A percentile compares a stretch with the other conserved stretches of the same genome.
Conservation (phyloP, 1,139 yeast genomes). For the Pichia sp. region DNA sequence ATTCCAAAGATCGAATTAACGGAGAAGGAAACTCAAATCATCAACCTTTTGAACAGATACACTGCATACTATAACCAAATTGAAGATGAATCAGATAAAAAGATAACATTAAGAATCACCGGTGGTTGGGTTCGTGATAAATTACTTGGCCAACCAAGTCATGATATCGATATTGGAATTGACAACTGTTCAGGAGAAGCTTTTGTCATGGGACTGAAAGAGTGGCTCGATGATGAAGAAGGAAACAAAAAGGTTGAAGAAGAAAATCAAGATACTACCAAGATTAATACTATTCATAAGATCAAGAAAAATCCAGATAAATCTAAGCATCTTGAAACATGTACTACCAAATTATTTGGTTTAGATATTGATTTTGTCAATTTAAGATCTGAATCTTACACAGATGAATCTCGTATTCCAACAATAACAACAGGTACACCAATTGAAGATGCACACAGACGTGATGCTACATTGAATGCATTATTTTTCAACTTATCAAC, state of each 20-base stretch:
- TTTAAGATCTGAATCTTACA: slow-evolving; percentile 81
- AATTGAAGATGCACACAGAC: slow-evolving; percentile 81
- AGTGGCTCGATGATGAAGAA: slow-evolving; percentile 48
- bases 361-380: slow-evolving; percentile 92
- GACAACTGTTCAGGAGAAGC: slow-evolving; percentile 82
- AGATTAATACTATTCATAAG: slow-evolving; percentile 53
- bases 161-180: slow-evolving; percentile 91
- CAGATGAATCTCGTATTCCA: slow-evolving; percentile 83
- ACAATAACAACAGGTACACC: slow-evolving; percentile 78
- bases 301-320: slow-evolving; percentile 93
- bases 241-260: slow-evolving; percentile 18
- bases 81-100: slow-evolving; percentile 1
- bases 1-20: slow-evolving; percentile 21
- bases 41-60: slow-evolving; percentile 28
- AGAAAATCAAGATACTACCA: slow-evolving; percentile 34
- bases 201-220: slow-evolving; percentile 67
- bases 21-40: slow-evolving; percentile 27
- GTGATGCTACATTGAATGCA: slow-evolving; percentile 96
- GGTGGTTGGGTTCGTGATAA: slow-evolving; percentile 99
- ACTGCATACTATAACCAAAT: slow-evolving; percentile 27
- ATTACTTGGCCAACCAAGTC: slow-evolving; percentile 70
- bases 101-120: slow-evolving; percentile 69
- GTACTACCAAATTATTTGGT: slow-evolving; percentile 83
- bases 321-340: slow-evolving; percentile 94
- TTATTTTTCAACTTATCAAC: slow-evolving; percentile 78